Base-by-base conservation (phyloP, 345 rosid species). In the Angophora floribunda region DNA sequence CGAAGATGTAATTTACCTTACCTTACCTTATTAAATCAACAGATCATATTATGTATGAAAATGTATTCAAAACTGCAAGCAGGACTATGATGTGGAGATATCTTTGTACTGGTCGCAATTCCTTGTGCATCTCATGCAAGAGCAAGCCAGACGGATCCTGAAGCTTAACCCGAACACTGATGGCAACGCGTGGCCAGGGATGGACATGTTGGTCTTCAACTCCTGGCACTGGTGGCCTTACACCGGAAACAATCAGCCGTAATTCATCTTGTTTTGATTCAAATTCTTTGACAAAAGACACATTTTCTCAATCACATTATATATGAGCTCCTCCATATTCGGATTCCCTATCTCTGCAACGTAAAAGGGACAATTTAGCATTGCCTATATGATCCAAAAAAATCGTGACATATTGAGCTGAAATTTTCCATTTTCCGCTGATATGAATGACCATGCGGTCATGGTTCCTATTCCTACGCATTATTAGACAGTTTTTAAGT, bases 141-240 rank as follows among this genome's bases (percentile, higher is more conserved):
- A 67, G n/a, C 79, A n/a, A 26, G 91, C 47, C 36, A 97, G 98
- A 53, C 88, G 91, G 84, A 92, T 96, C 10, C 89, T 96, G 90
- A 96, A 96, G 91, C 93, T 96, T 2, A 96, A 95, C 86, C 95
- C 99, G 4, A 97, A 96, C 32, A 89, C 80, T 65, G 87, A 87
- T 51, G 99, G 99, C 12, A 80, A 89, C 16, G 87, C 91, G 51
- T 94, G 99, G 99, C 90, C 51, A 91, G 98, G 98, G 86, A 95
- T 95, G 98, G 99, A 96, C 93, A 91, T 96, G 91, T 86, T 97
- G 91, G 90, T 97, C 84, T 95, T 96, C 85, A 96, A 95, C 96
- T 36, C 41, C 41, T 36, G 41, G 41, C 41, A 36, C 41, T 36
- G 4, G 4, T 36, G 41, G 41, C 41, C 41, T 7, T 98, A 96